These are phyloP conservation scores for Yarrowia sp. DNA, from an alignment of 805 yeast species.

Conservation along the genomic window DNA sequence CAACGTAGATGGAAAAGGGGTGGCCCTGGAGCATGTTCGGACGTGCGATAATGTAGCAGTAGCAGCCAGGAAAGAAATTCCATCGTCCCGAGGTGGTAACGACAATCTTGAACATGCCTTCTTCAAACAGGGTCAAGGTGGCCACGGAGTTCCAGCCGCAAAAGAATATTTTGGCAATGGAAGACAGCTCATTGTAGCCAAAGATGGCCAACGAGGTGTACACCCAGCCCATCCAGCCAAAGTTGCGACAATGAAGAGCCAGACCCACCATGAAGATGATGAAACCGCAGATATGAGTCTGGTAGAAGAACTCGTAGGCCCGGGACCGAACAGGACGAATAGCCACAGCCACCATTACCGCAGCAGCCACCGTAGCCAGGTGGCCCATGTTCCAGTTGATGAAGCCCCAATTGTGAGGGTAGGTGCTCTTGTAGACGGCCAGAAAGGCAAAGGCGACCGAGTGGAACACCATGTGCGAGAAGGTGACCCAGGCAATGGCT, in stretches of 20 bases:
- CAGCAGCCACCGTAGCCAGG: slow-evolving; percentile 4
- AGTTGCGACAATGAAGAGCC: slow-evolving; percentile 62
- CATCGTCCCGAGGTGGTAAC: slow-evolving; percentile 23
- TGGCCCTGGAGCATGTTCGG: slow-evolving; percentile 23
- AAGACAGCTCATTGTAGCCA: slow-evolving; percentile 14
- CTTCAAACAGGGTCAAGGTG: slow-evolving; percentile 14
- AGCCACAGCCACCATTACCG: slow-evolving; percentile 12
- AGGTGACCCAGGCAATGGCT: slow-evolving; percentile 36
- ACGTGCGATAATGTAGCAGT: slow-evolving; percentile 27
- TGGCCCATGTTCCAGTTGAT: slow-evolving; percentile 38
- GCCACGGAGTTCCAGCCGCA: slow-evolving; percentile 31
- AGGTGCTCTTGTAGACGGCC: slow-evolving; percentile 29
- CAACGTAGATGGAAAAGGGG: slow-evolving; percentile 27
- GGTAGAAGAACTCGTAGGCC: slow-evolving; percentile 29
- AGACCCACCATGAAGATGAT: slow-evolving; percentile 59
- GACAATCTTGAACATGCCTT: slow-evolving; percentile 32
- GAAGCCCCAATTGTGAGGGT: slow-evolving; percentile 31
- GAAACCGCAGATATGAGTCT: slow-evolving; percentile 37
- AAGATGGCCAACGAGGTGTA: slow-evolving; percentile 48
- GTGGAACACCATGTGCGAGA: slow-evolving; percentile 26
- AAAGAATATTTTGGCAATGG: slow-evolving; percentile 26
- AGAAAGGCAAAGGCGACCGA: slow-evolving; percentile 17
- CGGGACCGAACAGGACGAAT: slow-evolving; percentile 15
- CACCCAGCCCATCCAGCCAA: slow-evolving; percentile 61
- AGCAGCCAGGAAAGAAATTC: slow-evolving; percentile 34